phyloP scores from a whole-genome alignment of 331 rosid species.

The Pyrus hybrid region DNA sequence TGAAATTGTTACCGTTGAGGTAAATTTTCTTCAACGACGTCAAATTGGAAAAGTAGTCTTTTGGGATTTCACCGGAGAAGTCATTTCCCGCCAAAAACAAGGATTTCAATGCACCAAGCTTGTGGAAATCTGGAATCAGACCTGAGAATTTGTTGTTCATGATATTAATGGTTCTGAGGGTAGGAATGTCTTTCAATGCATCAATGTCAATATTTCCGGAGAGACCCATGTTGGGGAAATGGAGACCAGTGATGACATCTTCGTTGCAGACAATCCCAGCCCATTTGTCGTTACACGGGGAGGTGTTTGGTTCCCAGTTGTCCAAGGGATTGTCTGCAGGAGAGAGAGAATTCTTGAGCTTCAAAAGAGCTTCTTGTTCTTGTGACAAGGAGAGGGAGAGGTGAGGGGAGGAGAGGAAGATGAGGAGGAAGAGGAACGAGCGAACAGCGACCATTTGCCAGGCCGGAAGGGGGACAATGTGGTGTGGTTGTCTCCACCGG shows the following conservation, averaged over 20 bases:
- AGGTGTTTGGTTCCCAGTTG: conserved; percentile 42
- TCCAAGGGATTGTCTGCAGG: conserved; percentile 11
- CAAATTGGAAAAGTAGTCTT: conserved; percentile 41
- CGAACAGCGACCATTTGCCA: conserved; percentile 71
- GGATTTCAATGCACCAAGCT: conserved; percentile 47
- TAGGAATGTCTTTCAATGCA: conserved; percentile 28
- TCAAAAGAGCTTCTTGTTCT: conserved; percentile 45
- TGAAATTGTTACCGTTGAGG: conserved; percentile 45
- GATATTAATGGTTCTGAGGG: conserved; percentile 46
- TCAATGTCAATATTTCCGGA: conserved; percentile 47
- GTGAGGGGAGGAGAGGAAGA: not conserved
- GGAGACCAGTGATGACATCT: conserved; percentile 34
- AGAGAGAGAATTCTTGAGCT: conserved; percentile 46
- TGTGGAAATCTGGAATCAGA: conserved; percentile 51
- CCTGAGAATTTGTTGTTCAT: conserved; percentile 60
- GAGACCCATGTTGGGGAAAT: conserved; percentile 35
- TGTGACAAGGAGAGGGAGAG: conserved; percentile 17
- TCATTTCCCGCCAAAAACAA: conserved; percentile 27
- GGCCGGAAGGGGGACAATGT: conserved; percentile 15
- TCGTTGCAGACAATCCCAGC: conserved; percentile 41
- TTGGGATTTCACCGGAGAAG: conserved; percentile 55
- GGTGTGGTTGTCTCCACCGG: conserved; percentile 10
- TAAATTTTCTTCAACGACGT: conserved; percentile 48
- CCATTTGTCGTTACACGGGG: conserved; percentile 51
- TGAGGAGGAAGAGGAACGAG: not conserved